A percentile compares a stretch with the other conserved stretches of the same genome.
phyloP scores from a whole-genome alignment of 1,284 basidiomycete genomes.

The Hemileia vastatrix region DNA sequence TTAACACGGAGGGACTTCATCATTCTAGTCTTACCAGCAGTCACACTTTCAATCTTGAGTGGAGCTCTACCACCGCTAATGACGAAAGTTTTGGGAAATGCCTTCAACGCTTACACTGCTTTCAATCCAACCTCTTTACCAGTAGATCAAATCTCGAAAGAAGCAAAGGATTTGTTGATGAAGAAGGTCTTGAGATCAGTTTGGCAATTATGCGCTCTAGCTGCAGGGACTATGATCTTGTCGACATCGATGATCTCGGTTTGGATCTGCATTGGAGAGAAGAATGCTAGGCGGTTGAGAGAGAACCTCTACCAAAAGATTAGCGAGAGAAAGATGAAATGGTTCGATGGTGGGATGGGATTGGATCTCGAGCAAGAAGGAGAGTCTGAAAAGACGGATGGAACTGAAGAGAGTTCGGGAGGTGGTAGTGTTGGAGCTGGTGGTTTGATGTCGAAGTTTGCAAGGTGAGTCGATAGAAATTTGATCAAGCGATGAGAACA shows the following conservation, averaged over 20 bases:
- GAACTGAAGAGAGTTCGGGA: not conserved
- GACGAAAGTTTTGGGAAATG: constrained; percentile 77
- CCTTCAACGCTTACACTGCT: constrained; percentile 65
- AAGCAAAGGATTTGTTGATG: constrained; percentile 54
- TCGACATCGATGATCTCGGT: constrained; percentile 64
- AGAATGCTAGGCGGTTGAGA: constrained; percentile 62
- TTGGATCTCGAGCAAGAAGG: not conserved
- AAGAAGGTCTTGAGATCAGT: constrained; percentile 56
- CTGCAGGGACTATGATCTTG: constrained; percentile 59
- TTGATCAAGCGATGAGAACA: too few species aligned
- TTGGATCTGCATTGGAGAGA: constrained; percentile 83
- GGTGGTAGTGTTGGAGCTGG: constrained; percentile 56
- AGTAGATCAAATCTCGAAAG: constrained; percentile 43
- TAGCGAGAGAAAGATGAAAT: constrained; percentile 60
- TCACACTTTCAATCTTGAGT: constrained; percentile 58
- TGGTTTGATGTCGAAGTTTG: constrained; percentile 88
- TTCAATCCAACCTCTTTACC: constrained; percentile 50
- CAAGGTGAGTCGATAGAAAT: constrained; percentile 53
- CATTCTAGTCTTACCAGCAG: constrained; percentile 56
- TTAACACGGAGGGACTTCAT: constrained; percentile 27
- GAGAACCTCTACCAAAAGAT: constrained; percentile 62
- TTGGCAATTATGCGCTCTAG: constrained; percentile 64
- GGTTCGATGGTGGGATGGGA: constrained; percentile 39
- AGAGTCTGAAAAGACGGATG: not conserved
- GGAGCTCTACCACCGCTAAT: constrained; percentile 83